These are phyloP conservation scores for Penicillium longicatenatum DNA, from an alignment of 495 filamentous ascomycete genomes.

Conservation along the genomic window DNA sequence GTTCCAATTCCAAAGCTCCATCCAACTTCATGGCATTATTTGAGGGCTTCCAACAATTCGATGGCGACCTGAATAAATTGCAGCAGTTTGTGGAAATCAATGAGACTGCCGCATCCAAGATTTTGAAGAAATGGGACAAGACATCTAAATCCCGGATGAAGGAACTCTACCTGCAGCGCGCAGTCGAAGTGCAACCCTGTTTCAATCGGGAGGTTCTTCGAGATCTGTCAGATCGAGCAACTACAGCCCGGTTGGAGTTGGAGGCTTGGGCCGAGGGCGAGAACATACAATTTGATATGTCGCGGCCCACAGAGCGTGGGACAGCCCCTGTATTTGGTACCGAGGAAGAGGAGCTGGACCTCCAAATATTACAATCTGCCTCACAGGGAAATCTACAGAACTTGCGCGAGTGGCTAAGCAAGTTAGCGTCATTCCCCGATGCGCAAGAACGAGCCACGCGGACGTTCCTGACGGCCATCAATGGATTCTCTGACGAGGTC, in stretches of 20 bases:
- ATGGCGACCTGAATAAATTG: conserved; percentile 92
- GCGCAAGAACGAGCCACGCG: conserved; percentile 75
- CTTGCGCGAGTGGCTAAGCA: conserved; percentile 64
- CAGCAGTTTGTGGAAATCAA: conserved; percentile 99
- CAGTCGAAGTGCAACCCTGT: conserved; percentile 96
- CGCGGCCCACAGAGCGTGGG: conserved; percentile 60
- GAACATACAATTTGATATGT: conserved; percentile 75
- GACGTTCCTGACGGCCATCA: conserved; percentile 84
- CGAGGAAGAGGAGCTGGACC: conserved; percentile 85
- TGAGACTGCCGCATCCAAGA: conserved; percentile 96
- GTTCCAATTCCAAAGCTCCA: conserved; percentile 76
- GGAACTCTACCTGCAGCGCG: conserved; percentile 91
- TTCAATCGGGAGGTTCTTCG: conserved; percentile 97
- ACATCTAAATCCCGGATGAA: conserved; percentile 98
- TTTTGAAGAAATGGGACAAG: conserved; percentile 99
- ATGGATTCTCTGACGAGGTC: conserved; percentile 78
- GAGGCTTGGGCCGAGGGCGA: conserved; percentile 97
- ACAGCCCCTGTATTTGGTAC: conserved; percentile 63
- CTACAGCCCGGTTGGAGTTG: conserved; percentile 86
- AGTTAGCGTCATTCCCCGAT: conserved; percentile 56
- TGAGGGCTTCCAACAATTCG: conserved; percentile 96
- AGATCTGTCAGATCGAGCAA: conserved; percentile 93
- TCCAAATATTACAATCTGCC: conserved; percentile 84
- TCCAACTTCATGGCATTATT: conserved; percentile 91
- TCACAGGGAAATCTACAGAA: conserved; percentile 67